Evolutionary conservation across 2,329 filamentous ascomycete species (phyloP).

Genomic region (Aspergillus versicolor): DNA sequence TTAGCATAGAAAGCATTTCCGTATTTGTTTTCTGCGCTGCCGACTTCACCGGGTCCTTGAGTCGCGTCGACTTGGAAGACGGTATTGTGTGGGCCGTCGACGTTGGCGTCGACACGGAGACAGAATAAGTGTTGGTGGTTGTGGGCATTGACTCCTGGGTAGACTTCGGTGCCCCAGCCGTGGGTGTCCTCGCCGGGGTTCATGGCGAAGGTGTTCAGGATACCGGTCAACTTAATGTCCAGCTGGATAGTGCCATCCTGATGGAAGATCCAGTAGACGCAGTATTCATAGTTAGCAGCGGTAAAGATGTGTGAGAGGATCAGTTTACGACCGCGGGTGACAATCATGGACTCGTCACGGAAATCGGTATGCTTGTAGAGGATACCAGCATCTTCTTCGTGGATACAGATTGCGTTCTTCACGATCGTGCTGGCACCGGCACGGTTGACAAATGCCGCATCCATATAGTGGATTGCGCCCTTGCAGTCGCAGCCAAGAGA

Average conservation of each 20-base stretch:
- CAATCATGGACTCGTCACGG: constrained; percentile 81
- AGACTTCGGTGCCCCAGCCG: constrained; percentile 90
- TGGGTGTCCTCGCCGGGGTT: constrained; percentile 75
- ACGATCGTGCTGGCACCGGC: constrained; percentile 74
- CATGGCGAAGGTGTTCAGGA: constrained; percentile 88
- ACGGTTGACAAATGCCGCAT: constrained; percentile 78
- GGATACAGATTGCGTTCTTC: constrained; percentile 93
- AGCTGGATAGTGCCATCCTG: constrained; percentile 90
- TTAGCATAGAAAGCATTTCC: constrained; percentile 88
- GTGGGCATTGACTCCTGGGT: constrained; percentile 87
- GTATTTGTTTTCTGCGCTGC: constrained; percentile 78
- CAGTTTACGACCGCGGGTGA: constrained; percentile 82
- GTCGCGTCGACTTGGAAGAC: constrained; percentile 80
- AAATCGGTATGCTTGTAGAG: constrained; percentile 95
- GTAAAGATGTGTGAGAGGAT: constrained; percentile 92
- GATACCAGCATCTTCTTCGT: constrained; percentile 89
- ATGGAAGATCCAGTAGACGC: constrained; percentile 83
- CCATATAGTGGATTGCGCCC: constrained; percentile 80
- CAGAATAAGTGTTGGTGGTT: constrained; percentile 97
- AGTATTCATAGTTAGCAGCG: constrained; percentile 94
- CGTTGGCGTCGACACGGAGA: constrained; percentile 79
- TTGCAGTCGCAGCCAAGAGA: constrained; percentile 47
- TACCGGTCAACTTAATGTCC: constrained; percentile 87
- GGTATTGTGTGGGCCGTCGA: constrained; percentile 82
- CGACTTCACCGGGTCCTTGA: constrained; percentile 69